Evolutionary conservation across 768 basidiomycete genomes (phyloP).

Genomic region (Russula griseocarnosa): DNA sequence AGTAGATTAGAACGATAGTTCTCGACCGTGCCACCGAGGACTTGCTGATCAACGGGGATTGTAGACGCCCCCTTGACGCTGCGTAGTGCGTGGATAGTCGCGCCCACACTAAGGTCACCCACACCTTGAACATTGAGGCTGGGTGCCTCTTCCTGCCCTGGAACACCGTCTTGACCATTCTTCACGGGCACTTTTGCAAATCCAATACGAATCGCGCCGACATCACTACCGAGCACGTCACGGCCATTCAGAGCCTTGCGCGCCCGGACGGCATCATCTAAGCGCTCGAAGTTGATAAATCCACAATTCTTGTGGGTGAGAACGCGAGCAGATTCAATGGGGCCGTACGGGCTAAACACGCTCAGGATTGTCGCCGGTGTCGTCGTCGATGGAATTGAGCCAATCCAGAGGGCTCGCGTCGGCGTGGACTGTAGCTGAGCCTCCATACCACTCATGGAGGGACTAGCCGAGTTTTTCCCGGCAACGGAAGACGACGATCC

Average conservation of each 20-base stretch:
- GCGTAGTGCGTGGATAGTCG: constrained; percentile 82
- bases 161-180: constrained; percentile 62
- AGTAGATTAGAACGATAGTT: constrained; percentile 92
- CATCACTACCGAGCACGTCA: constrained; percentile 92
- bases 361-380: constrained; percentile 92
- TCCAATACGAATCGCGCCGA: constrained; percentile 94
- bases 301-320: constrained; percentile 97
- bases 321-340: constrained; percentile 94
- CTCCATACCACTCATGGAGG: constrained; percentile 66
- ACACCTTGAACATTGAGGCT: constrained; percentile 73
- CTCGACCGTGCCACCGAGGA: constrained; percentile 86
- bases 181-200: constrained; percentile 96
- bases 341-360: constrained; percentile 95
- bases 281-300: constrained; percentile 94
- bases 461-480: constrained; percentile 47
- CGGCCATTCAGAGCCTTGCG: constrained; percentile 93
- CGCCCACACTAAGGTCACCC: constrained; percentile 81
- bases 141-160: constrained; percentile 57
- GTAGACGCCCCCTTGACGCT: constrained; percentile 89
- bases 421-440: constrained; percentile 87
- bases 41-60: constrained; percentile 89
- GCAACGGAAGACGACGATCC: constrained; percentile 57
- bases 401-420: constrained; percentile 95
- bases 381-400: constrained; percentile 92
- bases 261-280: constrained; percentile 95